Conservation (phyloP, 2,329 filamentous ascomycete genomes). For the Fusarium chuoi region DNA sequence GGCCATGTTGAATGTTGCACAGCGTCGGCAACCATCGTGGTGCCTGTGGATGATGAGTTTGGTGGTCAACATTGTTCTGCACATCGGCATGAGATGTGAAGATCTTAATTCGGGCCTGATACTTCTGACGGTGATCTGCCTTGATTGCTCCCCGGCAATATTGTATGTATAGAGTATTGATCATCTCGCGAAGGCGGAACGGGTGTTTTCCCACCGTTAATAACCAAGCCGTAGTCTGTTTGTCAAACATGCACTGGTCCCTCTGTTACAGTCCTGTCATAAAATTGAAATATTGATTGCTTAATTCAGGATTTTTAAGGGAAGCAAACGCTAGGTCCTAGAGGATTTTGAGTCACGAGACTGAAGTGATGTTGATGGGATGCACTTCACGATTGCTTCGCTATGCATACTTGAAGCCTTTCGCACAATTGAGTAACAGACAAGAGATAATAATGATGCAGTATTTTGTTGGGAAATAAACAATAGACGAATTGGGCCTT, state of each 20-base stretch:
- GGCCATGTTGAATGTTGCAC: conserved; percentile 16
- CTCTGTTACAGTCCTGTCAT: not conserved
- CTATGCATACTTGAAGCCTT: not conserved
- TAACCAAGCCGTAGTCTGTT: not conserved
- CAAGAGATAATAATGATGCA: not conserved
- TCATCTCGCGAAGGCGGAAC: not conserved
- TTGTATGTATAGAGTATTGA: not conserved
- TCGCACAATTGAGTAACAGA: not conserved
- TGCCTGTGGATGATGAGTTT: not conserved
- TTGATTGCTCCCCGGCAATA: not conserved
- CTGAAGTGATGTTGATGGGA: not conserved
- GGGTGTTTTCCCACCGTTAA: not conserved
- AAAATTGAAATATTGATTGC: not conserved
- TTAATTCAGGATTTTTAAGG: too few relatives aligned
- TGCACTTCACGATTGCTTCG: not conserved
- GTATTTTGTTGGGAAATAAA: not conserved
- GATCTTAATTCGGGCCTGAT: conserved; percentile 22
- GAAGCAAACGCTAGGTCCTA: too few relatives aligned
- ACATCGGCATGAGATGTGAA: conserved; percentile 22
- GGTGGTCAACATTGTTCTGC: conserved; percentile 23
- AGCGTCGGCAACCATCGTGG: conserved; percentile 8
- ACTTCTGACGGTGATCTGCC: not conserved
- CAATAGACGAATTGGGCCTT: not conserved
- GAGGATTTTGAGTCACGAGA: not conserved
- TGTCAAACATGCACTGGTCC: not conserved